Percentiles rank a stretch among this genome's conserved stretches.
Conservation (phyloP, 768 basidiomycete species). For the Cytidiella melzeri region DNA sequence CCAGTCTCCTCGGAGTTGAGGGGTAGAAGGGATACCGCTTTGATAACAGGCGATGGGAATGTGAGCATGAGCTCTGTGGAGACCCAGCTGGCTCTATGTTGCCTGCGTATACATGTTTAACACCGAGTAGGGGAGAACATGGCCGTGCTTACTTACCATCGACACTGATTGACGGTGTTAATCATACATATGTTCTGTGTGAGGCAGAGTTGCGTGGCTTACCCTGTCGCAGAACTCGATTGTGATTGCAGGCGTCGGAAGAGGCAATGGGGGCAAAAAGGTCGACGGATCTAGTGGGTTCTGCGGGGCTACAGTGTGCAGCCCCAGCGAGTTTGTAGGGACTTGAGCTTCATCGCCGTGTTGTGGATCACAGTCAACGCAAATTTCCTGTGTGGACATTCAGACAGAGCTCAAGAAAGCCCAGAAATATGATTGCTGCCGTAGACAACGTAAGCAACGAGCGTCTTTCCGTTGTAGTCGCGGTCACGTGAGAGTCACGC, state of each 20-base stretch:
- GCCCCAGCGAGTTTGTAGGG: background rate
- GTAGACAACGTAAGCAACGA: too few relatives aligned
- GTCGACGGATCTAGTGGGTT: slow-evolving; percentile 39
- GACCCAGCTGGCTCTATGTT: slow-evolving; percentile 90
- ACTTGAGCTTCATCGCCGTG: slow-evolving; percentile 1
- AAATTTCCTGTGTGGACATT: slow-evolving; percentile 10
- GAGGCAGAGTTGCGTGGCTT: slow-evolving; percentile 25
- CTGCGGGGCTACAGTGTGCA: background rate
- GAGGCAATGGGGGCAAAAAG: slow-evolving; percentile 49
- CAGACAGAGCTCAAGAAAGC: too few relatives aligned
- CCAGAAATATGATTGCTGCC: too few relatives aligned
- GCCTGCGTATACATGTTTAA: too few relatives aligned
- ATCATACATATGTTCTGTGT: background rate
- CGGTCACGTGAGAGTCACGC: too few relatives aligned
- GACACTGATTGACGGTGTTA: slow-evolving; percentile 46
- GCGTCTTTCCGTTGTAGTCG: too few relatives aligned
- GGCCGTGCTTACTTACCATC: slow-evolving; percentile 74
- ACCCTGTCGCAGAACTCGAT: slow-evolving; percentile 95
- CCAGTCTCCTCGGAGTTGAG: slow-evolving; percentile 75
- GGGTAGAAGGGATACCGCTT: slow-evolving; percentile 66
- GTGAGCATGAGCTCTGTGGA: slow-evolving; percentile 89
- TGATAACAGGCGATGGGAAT: slow-evolving; percentile 74
- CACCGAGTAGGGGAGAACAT: too few relatives aligned
- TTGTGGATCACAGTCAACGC: slow-evolving; percentile 16
- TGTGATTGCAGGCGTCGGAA: slow-evolving; percentile 50